phyloP scores from a whole-genome alignment of 176 grass and related monocot species.

The Ampelocalamus luodianensis region DNA sequence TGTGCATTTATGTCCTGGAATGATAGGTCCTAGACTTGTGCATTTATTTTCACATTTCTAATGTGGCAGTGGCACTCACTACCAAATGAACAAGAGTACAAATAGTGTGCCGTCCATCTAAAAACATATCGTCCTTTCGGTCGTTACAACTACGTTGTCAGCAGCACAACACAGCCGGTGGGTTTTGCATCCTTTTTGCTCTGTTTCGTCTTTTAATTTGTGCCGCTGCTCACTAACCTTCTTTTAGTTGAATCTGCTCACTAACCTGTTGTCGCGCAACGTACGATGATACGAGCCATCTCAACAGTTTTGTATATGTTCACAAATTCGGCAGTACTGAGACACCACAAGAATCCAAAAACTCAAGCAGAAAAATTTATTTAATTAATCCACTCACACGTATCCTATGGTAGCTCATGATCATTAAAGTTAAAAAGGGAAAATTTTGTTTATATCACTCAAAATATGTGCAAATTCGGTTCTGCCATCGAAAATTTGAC shows the following conservation, averaged over 20 bases:
- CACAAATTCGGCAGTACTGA: not conserved
- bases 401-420: not conserved
- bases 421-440: not conserved
- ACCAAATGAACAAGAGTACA: not conserved
- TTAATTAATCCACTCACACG: not conserved
- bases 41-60: not conserved
- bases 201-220: not conserved
- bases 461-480: no score
- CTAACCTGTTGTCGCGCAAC: not conserved
- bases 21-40: no score
- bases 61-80: not conserved
- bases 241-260: not conserved
- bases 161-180: not conserved
- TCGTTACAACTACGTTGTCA: slow-evolving; percentile 38
- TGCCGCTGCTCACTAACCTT: not conserved
- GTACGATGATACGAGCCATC: not conserved
- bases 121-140: not conserved
- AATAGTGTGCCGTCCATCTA: not conserved
- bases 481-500: no score
- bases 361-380: not conserved
- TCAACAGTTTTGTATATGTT: not conserved
- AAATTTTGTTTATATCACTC: no score
- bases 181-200: not conserved
- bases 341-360: not conserved
- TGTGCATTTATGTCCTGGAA: not conserved